A percentile compares a stretch with the other conserved stretches of the same genome.
Conservation (phyloP, 371 early-diverging fungal genomes). For the Blakeslea trispora region DNA sequence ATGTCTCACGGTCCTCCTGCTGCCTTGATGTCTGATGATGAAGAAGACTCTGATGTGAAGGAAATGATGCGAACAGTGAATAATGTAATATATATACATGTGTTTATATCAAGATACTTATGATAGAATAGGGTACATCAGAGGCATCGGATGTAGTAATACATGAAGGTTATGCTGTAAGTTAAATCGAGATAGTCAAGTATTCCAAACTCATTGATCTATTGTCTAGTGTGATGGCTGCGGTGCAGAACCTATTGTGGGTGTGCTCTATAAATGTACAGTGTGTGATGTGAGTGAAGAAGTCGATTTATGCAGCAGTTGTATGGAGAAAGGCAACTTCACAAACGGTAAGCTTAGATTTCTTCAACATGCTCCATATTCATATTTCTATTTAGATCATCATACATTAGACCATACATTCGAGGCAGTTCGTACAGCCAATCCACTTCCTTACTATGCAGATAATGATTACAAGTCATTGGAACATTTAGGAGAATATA, state of each 20-base stretch:
- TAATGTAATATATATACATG: conserved; percentile 3
- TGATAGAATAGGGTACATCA: conserved; percentile 1
- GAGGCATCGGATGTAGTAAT: conserved; percentile 27
- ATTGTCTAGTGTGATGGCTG: conserved; percentile 57
- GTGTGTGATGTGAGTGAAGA: conserved; percentile 59
- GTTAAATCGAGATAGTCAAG: too few species aligned
- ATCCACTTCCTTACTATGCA: conserved; percentile 48
- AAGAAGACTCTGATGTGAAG: conserved; percentile 52
- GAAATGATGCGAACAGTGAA: conserved; percentile 52
- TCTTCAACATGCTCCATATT: too few species aligned
- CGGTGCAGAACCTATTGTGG: conserved; percentile 64
- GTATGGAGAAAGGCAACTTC: conserved; percentile 49
- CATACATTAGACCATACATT: conserved; percentile 53
- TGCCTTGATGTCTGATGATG: conserved; percentile 66
- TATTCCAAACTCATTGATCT: too few species aligned
- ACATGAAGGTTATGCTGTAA: conserved; percentile 64
- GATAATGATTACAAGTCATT: conserved; percentile 52
- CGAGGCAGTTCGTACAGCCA: conserved; percentile 47
- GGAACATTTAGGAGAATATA: conserved; percentile 52
- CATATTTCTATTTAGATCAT: conserved; percentile 34
- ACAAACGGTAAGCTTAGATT: conserved; percentile 53
- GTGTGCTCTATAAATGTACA: conserved; percentile 60
- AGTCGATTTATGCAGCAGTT: conserved; percentile 53
- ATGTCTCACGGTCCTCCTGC: conserved; percentile 54
- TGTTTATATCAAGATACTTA: background rate